Conservation (phyloP, 495 filamentous ascomycete species). For the Lasiosphaeriaceae sp. region DNA sequence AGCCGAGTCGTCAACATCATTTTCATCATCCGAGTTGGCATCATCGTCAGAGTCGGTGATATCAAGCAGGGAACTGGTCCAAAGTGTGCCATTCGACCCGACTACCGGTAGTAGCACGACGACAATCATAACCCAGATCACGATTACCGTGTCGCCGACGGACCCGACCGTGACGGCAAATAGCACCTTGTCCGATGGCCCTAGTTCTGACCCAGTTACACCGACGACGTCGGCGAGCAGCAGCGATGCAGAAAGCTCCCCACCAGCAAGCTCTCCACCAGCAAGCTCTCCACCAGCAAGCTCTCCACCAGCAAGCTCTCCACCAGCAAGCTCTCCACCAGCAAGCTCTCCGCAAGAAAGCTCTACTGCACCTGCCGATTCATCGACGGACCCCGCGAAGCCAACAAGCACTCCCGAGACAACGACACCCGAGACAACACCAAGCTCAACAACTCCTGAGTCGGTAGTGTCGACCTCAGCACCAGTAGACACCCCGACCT, state of each 20-base stretch:
- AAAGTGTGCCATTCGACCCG: not conserved
- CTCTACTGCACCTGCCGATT: not conserved
- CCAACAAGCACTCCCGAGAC: not conserved
- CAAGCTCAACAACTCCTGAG: not conserved
- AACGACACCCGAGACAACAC: not conserved
- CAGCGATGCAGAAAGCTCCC: not conserved
- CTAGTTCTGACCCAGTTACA: not conserved
- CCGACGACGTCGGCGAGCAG: not conserved
- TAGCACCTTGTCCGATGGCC: not conserved
- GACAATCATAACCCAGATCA: slow-evolving; percentile 25
- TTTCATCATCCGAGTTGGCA: slow-evolving; percentile 10
- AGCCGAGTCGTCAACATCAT: not conserved
- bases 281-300: not conserved
- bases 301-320: not conserved
- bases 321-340: not conserved
- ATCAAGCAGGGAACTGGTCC: not conserved
- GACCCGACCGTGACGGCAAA: not conserved
- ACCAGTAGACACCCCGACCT: not conserved
- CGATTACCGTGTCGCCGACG: slow-evolving; percentile 19
- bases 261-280: not conserved
- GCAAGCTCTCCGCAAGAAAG: not conserved
- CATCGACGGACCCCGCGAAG: not conserved
- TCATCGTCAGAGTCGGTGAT: not conserved
- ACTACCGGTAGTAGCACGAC: slow-evolving; percentile 9
- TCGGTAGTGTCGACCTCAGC: not conserved